Evolutionary conservation across 148 eudicot genomes (phyloP), one percentile per base, ranked within the genome.

Genomic region (Pouteria glomerata): DNA sequence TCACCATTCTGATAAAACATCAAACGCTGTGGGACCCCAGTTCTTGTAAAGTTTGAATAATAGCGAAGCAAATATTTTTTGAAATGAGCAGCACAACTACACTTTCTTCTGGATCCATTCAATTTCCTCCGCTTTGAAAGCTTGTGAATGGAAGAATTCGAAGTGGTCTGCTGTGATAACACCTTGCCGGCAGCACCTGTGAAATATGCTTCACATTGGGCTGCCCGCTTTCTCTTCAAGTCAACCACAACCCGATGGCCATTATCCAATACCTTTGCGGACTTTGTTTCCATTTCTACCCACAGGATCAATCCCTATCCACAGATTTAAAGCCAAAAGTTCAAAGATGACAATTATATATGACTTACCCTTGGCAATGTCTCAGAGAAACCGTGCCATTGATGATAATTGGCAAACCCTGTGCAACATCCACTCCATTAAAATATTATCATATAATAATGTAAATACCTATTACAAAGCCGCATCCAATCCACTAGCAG

Each of bases 181-280:
- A 58, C 72, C 53, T 53, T 71, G 68, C 73, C 69, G 10, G 79
- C 30, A 66, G 71, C 76, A 44, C 85, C 78, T 26, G 71, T 34
- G 27, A 76, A 53, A 66, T 70, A 63, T 18, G 74, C 61, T 48
- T 83, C 83, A 70, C 70, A 51, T 19, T 53, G 73, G n/a, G 78
- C 77, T 73, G 84, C 66, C 78, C 74, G 85, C 74, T 76, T 87
- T 77, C 88, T 86, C 86, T 85, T 94, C 76, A 83, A 77, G 74
- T 82, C 84, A 80, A 83, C 81, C 52, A 72, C 72, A 48, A 78
- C 81, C 26, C 77, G 64, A 26, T 81, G 79, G 29, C 82, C 64
- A 76, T 74, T 87, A 89, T 73, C 93, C 92, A 78, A 90, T 68
- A 72, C 94, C 95, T 89, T 87, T 78, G 71, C 89, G 86, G 62